Evolutionary conservation across 169 alveolate genomes (phyloP).

Genomic region (Eimeria brunetti): DNA sequence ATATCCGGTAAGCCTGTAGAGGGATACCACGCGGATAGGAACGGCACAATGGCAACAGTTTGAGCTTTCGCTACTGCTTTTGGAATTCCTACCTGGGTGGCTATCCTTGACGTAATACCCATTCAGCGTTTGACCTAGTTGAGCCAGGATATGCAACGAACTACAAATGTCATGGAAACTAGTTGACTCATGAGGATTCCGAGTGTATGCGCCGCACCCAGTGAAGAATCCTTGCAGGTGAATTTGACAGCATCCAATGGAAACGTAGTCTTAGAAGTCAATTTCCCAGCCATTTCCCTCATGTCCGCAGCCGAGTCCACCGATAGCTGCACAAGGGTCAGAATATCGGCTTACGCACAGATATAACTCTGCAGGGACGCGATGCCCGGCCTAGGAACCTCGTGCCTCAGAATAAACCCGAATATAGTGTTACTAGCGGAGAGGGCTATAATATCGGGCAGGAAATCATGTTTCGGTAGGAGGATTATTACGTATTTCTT

Average conservation of each 20-base stretch:
- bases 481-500: neutral
- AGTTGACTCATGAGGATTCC: neutral
- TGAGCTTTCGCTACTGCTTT: neutral
- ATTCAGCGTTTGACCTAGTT: neutral
- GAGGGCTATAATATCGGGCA: neutral
- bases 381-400: neutral
- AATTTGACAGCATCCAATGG: constrained; percentile 18
- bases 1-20: constrained; percentile 20
- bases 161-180: neutral
- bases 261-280: neutral
- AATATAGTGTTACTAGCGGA: neutral
- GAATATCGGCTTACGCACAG: neutral
- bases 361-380: neutral
- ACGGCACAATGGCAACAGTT: neutral
- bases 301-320: constrained; percentile 5
- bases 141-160: neutral
- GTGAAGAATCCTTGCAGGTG: constrained; percentile 10
- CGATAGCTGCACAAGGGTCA: constrained; percentile 16
- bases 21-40: neutral
- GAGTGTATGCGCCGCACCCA: neutral
- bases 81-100: neutral
- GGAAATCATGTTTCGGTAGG: neutral
- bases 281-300: constrained; percentile 14
- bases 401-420: neutral
- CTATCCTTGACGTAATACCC: neutral